Conservation (phyloP, 2,329 filamentous ascomycete genomes). For the Metarhizium anisopliae region DNA sequence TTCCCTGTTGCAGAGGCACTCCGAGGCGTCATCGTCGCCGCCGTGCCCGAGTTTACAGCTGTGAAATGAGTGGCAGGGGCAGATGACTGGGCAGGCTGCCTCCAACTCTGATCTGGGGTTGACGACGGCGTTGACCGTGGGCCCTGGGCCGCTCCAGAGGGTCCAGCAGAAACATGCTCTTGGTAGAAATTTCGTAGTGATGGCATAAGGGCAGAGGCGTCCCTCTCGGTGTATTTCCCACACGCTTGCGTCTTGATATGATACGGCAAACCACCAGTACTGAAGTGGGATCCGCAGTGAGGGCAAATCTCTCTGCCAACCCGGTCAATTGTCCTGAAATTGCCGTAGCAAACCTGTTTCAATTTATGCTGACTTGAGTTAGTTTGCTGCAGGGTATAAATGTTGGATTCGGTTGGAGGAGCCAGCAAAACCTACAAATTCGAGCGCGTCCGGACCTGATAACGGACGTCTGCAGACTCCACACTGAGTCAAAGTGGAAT, state of each 20-base stretch:
- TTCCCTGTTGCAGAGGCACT: background rate
- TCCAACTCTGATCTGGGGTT: background rate
- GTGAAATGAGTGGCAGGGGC: background rate
- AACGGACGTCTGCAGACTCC: slow-evolving; percentile 25
- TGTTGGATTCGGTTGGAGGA: background rate
- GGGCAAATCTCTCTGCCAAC: slow-evolving; percentile 29
- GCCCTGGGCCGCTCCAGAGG: background rate
- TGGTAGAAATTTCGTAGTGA: slow-evolving; percentile 3
- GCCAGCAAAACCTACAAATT: slow-evolving; percentile 18
- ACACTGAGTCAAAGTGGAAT: slow-evolving; percentile 15
- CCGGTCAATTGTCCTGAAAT: slow-evolving; percentile 6
- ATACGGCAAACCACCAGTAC: slow-evolving; percentile 31
- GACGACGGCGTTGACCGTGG: background rate
- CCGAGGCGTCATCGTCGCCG: background rate
- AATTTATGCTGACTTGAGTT: slow-evolving; percentile 16
- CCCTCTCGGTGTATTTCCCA: slow-evolving; percentile 25
- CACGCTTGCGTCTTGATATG: slow-evolving; percentile 37
- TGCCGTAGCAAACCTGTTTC: slow-evolving; percentile 16
- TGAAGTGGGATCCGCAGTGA: slow-evolving; percentile 36
- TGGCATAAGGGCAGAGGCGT: slow-evolving; percentile 1
- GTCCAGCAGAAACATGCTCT: background rate
- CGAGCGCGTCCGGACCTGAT: slow-evolving; percentile 18
- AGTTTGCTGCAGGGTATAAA: background rate
- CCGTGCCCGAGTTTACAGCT: background rate
- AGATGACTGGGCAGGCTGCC: background rate